These are phyloP conservation scores for Xylaria longipes DNA, from an alignment of 495 filamentous ascomycete genomes.

Conservation along the genomic window DNA sequence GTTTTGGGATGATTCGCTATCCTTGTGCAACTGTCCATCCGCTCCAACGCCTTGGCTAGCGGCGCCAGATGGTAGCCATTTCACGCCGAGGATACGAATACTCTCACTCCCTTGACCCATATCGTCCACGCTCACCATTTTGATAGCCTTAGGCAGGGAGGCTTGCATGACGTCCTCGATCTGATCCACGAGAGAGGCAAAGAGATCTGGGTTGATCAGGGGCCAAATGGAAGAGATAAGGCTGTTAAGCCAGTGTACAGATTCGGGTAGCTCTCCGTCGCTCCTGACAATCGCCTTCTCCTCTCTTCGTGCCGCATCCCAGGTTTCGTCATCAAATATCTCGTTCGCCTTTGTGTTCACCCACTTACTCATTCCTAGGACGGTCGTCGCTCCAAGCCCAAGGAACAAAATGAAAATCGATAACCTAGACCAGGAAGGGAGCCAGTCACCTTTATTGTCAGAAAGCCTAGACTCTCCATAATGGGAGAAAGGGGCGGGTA, in stretches of 20 bases:
- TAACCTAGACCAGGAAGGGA: conserved; percentile 26
- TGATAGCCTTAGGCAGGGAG: conserved; percentile 64
- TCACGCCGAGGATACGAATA: conserved; percentile 66
- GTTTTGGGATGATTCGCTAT: conserved; percentile 43
- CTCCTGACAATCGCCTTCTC: conserved; percentile 47
- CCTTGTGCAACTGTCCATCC: conserved; percentile 57
- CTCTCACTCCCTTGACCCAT: conserved; percentile 72
- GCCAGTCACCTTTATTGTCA: neutral
- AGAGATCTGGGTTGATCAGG: conserved; percentile 73
- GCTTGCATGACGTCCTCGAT: conserved; percentile 79
- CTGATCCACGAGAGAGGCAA: conserved; percentile 66
- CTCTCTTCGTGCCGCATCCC: conserved; percentile 61
- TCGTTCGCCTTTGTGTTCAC: conserved; percentile 56
- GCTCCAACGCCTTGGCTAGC: conserved; percentile 62
- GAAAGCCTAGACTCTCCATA: conserved; percentile 52
- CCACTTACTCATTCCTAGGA: conserved; percentile 59
- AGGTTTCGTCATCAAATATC: conserved; percentile 67
- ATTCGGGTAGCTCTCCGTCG: conserved; percentile 59
- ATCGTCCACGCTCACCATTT: conserved; percentile 73
- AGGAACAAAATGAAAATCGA: conserved; percentile 34
- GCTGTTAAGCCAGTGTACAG: conserved; percentile 70
- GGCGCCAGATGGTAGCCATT: conserved; percentile 70
- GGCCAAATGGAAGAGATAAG: conserved; percentile 69
- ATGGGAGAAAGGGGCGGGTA: conserved; percentile 73
- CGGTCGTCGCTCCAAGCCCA: conserved; percentile 36